Conservation (phyloP, 1,284 basidiomycete species). For the Cryptococcus hybrid region DNA sequence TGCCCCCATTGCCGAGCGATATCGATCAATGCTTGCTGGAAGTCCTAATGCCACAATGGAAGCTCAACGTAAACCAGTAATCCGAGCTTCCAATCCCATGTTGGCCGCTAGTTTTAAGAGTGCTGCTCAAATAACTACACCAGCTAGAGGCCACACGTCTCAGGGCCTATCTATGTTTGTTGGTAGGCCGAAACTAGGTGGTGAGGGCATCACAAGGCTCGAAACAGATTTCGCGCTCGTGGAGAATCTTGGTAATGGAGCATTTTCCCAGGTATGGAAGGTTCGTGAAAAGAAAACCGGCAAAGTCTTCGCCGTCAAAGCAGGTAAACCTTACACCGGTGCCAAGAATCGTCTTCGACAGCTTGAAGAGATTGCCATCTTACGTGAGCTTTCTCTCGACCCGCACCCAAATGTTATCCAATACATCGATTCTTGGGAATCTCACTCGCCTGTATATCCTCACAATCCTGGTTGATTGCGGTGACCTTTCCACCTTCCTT, state of each 20-base stretch:
- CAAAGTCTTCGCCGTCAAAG: slow-evolving; percentile 83
- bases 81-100: slow-evolving; percentile 47
- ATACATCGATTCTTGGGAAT: slow-evolving; percentile 95
- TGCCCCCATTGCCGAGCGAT: slow-evolving; percentile 10
- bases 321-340: slow-evolving; percentile 87
- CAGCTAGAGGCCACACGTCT: neutral
- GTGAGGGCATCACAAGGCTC: slow-evolving; percentile 8
- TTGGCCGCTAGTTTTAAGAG: slow-evolving; percentile 33
- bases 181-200: neutral
- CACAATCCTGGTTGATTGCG: slow-evolving; percentile 88
- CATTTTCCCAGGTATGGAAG: slow-evolving; percentile 92
- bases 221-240: slow-evolving; percentile 64
- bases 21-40: slow-evolving; percentile 6
- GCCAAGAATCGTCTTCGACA: slow-evolving; percentile 82
- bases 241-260: slow-evolving; percentile 80
- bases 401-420: slow-evolving; percentile 75
- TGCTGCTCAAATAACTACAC: neutral
- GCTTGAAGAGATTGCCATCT: slow-evolving; percentile 89
- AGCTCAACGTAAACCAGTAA: slow-evolving; percentile 28
- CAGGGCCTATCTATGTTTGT: neutral
- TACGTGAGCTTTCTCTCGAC: slow-evolving; percentile 65
- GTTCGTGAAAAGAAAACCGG: slow-evolving; percentile 66
- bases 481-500: slow-evolving; percentile 86
- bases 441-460: slow-evolving; percentile 80
- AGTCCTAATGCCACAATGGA: slow-evolving; percentile 12